Percentiles rank a stretch among this genome's conserved stretches.
Conservation (phyloP, 768 basidiomycete species). For the Boletus vermiculosoides region DNA sequence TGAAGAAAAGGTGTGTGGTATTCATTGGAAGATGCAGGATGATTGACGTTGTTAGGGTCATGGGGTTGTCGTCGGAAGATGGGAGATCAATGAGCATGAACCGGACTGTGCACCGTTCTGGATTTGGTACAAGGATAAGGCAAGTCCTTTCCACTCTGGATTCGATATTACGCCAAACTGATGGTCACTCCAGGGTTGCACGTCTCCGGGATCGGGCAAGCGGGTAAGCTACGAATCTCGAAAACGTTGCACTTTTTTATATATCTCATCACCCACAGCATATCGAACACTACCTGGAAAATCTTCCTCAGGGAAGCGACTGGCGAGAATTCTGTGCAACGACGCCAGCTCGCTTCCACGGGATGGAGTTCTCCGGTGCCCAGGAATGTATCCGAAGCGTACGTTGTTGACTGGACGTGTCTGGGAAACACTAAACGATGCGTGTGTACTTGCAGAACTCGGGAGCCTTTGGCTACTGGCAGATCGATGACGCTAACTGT, state of each 20-base stretch:
- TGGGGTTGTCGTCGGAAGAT: neutral
- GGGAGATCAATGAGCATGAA: no score
- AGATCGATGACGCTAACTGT: constrained; percentile 17
- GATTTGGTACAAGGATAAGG: constrained; percentile 30
- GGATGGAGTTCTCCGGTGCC: constrained; percentile 26
- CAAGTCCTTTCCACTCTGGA: neutral
- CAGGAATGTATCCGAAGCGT: constrained; percentile 24
- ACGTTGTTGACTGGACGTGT: neutral
- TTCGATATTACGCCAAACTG: neutral
- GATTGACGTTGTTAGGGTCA: neutral
- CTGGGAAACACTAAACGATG: neutral
- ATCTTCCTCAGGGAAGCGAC: constrained; percentile 26
- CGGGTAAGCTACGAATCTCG: constrained; percentile 14
- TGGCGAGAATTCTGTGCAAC: constrained; percentile 37
- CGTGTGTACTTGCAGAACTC: neutral
- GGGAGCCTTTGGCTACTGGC: constrained; percentile 23
- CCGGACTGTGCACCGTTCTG: no score
- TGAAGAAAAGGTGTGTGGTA: constrained; percentile 19
- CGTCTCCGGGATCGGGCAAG: constrained; percentile 21
- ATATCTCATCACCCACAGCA: constrained; percentile 10
- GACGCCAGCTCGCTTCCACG: constrained; percentile 28
- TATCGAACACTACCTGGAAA: constrained; percentile 30
- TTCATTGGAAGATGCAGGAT: neutral
- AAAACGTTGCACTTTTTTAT: neutral
- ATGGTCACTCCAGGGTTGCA: constrained; percentile 19